Base-by-base conservation (phyloP, 2,329 filamentous ascomycete genomes). In the Neofusicoccum parvum region DNA sequence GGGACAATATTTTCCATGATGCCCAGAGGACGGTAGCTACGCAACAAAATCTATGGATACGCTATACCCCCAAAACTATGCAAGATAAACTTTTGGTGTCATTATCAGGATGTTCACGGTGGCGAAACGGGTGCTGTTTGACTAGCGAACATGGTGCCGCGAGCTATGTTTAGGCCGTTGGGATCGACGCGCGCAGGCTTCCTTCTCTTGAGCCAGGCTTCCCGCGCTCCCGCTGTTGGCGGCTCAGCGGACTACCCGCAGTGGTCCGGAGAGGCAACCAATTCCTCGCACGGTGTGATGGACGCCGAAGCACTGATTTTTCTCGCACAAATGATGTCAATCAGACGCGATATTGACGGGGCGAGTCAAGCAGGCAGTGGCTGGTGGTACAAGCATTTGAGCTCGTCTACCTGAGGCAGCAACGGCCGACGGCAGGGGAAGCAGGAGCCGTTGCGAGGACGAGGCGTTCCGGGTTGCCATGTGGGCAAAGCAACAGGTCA, bases 21-120 rank as follows among this genome's bases (percentile, higher is more conserved):
- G 56, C 56, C 56, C 56, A 60, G 56, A 60, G 43, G 37, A 60
- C 56, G 56, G 56, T 60, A 60, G 56, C 43, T 49, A 60, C 56
- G 56, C 56, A 60, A 43, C 27, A 46, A 48, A 46, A 60, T 60
- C 56, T 60, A 60, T 60, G 56, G 56, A 60, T 60, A 60, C 56
- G 56, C 56, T 60, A 60, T 60, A 49, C 41, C 56, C 56, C 43
- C 43, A 15, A 9, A 49, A 17, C 20, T 23, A 17, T 39, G 50
- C 32, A 15, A 53, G 49, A 51, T n/a, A n/a, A 20, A 15, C 15
- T 37, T 34, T 51, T n/a, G 12, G 14, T 51, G 48, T n/a, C 5
- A n/a, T 14, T 37, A 5, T 10, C 5, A 7, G 37, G 50, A 37
- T 53, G 32, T 20, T 48, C 20, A 32, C 15, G 20, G 50, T 37